Evolutionary conservation across 495 filamentous ascomycete species (phyloP), one percentile per base, ranked within the genome.

Genomic region (Chaetomidium leptoderma): DNA sequence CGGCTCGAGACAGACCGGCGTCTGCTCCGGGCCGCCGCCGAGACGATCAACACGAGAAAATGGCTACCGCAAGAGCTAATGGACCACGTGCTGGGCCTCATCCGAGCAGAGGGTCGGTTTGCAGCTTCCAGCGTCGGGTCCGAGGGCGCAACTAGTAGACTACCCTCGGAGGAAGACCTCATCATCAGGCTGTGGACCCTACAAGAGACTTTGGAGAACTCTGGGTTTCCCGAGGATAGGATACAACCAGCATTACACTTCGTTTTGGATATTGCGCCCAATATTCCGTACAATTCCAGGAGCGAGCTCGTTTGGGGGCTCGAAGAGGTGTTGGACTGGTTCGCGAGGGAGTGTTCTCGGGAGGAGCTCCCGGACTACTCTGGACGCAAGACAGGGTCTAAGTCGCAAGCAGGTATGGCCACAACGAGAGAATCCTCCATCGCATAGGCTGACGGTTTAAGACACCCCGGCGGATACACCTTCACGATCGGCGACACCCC

Each of bases 321-420:
- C 45, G 86, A 93, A 56, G 90, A 93, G 67, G 81, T 83, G n/a
- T 62, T 97, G 29, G 88, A 95, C 63, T 96, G 89, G 89, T 75
- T 97, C 19, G 88, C 89, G 21, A 74, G 88, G 59, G 80, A 90
- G 61, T 87, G 83, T 64, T 72, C 79, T 16, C 73, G 75, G 59
- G 79, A 82, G 6, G 86, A 92, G 63, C 78, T 93, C 30, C 85
- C 86, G 2, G 82, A 83, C 45, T 92, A 92, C 70, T 83, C 84
- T 9, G 74, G 70, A 33, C 59, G 62, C 36, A 70, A 70, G 35
- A 51, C 63, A 47, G 63, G 30, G 17, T 8, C 62, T 24, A 76
- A 74, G 56, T 67, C 66, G 13, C 66, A 72, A 64, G 39, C 63
- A 61, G 70, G 73, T 69, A 59, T 45, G 64, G 26, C n/a, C n/a